phyloP scores from a whole-genome alignment of 352 stramenopile species.

The Pythium biforme region DNA sequence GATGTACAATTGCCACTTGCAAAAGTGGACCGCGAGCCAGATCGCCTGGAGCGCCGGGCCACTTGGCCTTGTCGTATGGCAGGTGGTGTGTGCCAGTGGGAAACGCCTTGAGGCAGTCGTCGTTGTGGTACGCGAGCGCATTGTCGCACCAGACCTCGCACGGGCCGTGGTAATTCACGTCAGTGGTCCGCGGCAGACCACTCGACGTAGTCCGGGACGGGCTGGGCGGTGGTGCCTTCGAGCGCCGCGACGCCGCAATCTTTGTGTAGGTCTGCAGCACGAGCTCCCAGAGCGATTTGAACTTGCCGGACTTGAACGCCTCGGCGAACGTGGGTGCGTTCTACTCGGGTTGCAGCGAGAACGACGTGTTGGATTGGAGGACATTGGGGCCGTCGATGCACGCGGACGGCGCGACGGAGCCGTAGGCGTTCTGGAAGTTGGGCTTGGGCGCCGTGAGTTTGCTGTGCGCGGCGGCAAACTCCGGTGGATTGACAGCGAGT shows the following conservation, averaged over 20 bases:
- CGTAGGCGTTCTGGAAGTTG: neutral
- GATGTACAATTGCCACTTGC: slow-evolving; percentile 41
- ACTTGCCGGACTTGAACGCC: slow-evolving; percentile 15
- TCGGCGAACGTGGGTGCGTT: slow-evolving; percentile 17
- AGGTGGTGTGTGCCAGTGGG: slow-evolving; percentile 32
- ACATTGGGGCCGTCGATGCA: neutral
- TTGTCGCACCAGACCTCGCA: slow-evolving; percentile 60
- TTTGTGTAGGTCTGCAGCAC: slow-evolving; percentile 12
- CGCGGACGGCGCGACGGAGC: neutral
- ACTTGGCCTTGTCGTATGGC: slow-evolving; percentile 47
- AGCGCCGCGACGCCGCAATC: slow-evolving; percentile 20
- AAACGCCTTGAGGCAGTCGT: slow-evolving; percentile 48
- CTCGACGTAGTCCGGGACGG: slow-evolving; percentile 25
- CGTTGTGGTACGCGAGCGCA: slow-evolving; percentile 41
- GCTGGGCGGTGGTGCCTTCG: slow-evolving; percentile 3
- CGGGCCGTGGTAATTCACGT: slow-evolving; percentile 38
- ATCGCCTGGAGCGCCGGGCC: slow-evolving; percentile 34
- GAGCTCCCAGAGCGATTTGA: slow-evolving; percentile 19
- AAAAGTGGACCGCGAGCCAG: slow-evolving; percentile 41
- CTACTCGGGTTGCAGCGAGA: neutral
- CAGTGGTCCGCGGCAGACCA: slow-evolving; percentile 39
- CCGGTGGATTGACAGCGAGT: no score
- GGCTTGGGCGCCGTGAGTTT: neutral
- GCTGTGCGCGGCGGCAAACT: neutral
- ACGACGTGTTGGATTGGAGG: slow-evolving; percentile 9